phyloP scores from a whole-genome alignment of 495 filamentous ascomycete species.

The Gamarada debralockiae region DNA sequence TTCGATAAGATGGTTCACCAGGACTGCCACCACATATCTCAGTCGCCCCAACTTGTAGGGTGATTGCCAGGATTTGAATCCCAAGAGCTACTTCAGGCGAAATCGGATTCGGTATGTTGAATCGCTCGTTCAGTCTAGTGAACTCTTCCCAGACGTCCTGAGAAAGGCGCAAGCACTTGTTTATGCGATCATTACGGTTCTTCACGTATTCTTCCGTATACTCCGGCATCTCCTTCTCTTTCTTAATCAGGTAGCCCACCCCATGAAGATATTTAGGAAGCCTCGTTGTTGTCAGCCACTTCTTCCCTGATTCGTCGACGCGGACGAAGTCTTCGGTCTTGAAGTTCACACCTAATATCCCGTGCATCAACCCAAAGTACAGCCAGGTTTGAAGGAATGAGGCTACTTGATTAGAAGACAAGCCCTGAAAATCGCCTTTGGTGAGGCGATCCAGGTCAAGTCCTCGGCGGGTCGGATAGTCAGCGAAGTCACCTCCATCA shows the following conservation, averaged over 20 bases:
- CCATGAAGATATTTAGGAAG: slow-evolving; percentile 4
- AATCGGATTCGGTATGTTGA: background rate
- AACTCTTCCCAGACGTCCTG: slow-evolving; percentile 4
- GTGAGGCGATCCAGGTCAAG: slow-evolving; percentile 9
- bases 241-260: background rate
- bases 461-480: slow-evolving; percentile 9
- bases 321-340: slow-evolving; percentile 9
- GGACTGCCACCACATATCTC: background rate
- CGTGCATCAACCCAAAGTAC: slow-evolving; percentile 19
- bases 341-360: slow-evolving; percentile 4
- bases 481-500: slow-evolving; percentile 10
- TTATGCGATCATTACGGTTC: background rate
- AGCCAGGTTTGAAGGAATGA: slow-evolving; percentile 22
- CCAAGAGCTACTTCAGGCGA: slow-evolving; percentile 3
- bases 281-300: slow-evolving; percentile 9
- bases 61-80: slow-evolving; percentile 8
- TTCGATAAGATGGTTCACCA: background rate
- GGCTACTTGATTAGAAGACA: background rate
- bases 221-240: background rate
- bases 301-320: background rate
- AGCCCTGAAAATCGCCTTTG: slow-evolving; percentile 10
- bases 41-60: slow-evolving; percentile 1
- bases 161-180: background rate
- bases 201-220: background rate
- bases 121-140: background rate